Conservation (phyloP, 106 monocot genomes). For the Dendrobium catenatum region DNA sequence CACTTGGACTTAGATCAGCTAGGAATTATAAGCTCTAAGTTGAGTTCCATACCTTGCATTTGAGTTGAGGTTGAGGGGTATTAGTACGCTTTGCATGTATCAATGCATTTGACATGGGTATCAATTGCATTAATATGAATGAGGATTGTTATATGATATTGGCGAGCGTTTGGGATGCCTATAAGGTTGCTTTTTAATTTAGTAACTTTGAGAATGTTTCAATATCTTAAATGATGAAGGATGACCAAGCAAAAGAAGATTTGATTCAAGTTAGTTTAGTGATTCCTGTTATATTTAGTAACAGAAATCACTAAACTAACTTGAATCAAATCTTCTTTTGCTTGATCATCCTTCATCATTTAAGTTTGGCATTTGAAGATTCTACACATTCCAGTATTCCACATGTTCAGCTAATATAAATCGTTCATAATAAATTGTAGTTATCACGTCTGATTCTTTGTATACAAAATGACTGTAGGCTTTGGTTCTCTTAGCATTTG, state of each 20-base stretch:
- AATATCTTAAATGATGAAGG: background rate
- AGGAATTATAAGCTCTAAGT: no score
- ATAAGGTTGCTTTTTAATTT: no score
- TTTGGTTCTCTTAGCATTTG: background rate
- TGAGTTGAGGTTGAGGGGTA: no score
- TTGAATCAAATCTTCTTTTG: background rate
- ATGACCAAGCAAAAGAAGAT: background rate
- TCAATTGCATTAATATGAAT: no score
- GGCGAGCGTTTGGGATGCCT: no score
- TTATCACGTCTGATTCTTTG: background rate
- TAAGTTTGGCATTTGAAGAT: background rate
- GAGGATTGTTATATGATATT: no score
- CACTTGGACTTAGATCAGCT: no score
- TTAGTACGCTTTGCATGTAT: no score
- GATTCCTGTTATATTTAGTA: background rate
- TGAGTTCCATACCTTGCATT: no score
- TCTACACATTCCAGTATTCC: background rate
- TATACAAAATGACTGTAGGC: background rate
- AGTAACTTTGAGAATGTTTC: no score
- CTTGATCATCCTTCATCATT: background rate
- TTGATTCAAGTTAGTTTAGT: background rate
- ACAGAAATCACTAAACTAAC: background rate
- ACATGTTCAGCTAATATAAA: background rate
- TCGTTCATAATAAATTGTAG: background rate
- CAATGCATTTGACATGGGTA: no score